phyloP scores from a whole-genome alignment of 768 basidiomycete species.

The Phaeotremella fagi region DNA sequence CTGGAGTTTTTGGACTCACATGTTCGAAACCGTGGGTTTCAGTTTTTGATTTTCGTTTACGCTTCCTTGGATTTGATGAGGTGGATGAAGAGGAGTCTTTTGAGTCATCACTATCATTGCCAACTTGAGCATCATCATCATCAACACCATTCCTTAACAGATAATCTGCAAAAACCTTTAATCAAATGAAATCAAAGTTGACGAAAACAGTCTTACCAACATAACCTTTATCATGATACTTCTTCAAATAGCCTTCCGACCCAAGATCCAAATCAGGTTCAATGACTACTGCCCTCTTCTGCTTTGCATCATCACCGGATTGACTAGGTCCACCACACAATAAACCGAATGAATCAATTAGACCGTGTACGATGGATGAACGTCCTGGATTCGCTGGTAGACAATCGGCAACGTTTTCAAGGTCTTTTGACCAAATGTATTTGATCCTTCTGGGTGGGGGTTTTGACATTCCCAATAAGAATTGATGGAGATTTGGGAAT shows the following conservation, averaged over 20 bases:
- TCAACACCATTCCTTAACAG: too few relatives aligned
- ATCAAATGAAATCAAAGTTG: too few relatives aligned
- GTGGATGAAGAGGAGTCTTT: slow-evolving; percentile 1
- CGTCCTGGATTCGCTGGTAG: slow-evolving; percentile 35
- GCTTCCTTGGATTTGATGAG: neutral
- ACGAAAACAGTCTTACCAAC: slow-evolving; percentile 57
- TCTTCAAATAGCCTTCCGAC: slow-evolving; percentile 56
- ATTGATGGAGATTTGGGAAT: neutral
- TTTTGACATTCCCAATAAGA: neutral
- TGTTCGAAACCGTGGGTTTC: slow-evolving; percentile 60
- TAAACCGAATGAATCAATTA: slow-evolving; percentile 25
- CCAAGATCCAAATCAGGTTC: slow-evolving; percentile 56
- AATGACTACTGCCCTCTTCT: slow-evolving; percentile 49
- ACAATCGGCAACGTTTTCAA: slow-evolving; percentile 25
- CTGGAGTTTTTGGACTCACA: too few relatives aligned
- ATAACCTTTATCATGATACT: slow-evolving; percentile 69
- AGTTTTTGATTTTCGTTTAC: neutral
- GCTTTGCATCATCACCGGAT: neutral
- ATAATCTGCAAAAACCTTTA: too few relatives aligned
- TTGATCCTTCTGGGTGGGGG: slow-evolving; percentile 1
- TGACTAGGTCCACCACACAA: neutral
- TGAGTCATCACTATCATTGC: slow-evolving; percentile 48
- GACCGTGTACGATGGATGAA: slow-evolving; percentile 36
- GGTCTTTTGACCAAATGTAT: slow-evolving; percentile 27
- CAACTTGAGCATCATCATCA: too few relatives aligned